phyloP scores from a whole-genome alignment of 805 yeast genomes.

The Candida corydali region DNA sequence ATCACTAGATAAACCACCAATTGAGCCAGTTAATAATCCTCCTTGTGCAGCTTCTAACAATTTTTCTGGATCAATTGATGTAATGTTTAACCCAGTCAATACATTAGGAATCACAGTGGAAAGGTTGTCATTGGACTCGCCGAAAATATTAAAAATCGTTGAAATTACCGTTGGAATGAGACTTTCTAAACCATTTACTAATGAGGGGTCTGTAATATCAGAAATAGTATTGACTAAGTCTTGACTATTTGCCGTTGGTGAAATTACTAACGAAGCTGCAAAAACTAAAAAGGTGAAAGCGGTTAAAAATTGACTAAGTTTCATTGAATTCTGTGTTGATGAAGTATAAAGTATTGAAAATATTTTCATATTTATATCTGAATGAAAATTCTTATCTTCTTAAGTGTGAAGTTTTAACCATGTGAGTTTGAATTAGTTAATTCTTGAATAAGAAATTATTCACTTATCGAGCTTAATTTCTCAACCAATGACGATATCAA shows the following conservation, averaged over 20 bases:
- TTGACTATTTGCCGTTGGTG: not conserved
- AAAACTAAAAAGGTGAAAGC: not conserved
- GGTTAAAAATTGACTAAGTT: conserved; percentile 3
- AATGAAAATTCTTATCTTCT: too few species aligned
- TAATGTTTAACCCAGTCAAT: not conserved
- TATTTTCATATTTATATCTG: too few species aligned
- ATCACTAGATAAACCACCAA: not conserved
- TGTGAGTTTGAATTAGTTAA: too few species aligned
- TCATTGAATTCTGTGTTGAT: conserved; percentile 2
- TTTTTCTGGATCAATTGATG: conserved; percentile 1
- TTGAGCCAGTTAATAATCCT: too few species aligned
- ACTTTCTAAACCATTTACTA: not conserved
- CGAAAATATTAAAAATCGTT: not conserved
- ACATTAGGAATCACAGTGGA: not conserved
- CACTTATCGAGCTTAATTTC: too few species aligned
- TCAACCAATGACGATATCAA: too few species aligned
- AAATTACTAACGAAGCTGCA: not conserved
- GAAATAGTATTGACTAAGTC: not conserved
- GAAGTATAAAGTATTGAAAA: not conserved
- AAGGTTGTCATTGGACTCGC: conserved; percentile 1
- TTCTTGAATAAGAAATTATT: too few species aligned
- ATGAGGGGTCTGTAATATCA: not conserved
- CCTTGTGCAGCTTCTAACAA: not conserved
- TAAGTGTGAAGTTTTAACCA: too few species aligned
- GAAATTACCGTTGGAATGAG: conserved; percentile 1